phyloP scores from a whole-genome alignment of 208 protist genomes.

The Trypanosoma grayi region DNA sequence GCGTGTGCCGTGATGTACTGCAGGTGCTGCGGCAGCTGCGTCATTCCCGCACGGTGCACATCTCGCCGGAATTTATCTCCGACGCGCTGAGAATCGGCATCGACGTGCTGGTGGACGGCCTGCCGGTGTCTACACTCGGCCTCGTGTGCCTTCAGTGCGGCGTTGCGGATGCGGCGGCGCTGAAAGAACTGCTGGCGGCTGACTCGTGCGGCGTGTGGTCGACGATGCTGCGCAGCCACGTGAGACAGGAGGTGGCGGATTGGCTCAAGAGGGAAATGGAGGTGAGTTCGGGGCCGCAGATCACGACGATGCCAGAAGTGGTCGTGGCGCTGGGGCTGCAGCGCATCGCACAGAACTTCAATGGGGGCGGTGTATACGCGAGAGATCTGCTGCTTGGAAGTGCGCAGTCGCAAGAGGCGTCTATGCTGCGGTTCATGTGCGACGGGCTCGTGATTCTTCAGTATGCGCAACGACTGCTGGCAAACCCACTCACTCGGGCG shows the following conservation, averaged over 20 bases:
- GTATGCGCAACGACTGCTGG: slow-evolving; percentile 54
- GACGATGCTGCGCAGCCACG: slow-evolving; percentile 38
- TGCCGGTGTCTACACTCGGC: slow-evolving; percentile 29
- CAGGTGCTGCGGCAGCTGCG: slow-evolving; percentile 37
- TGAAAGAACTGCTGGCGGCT: slow-evolving; percentile 34
- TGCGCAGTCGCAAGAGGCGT: slow-evolving; percentile 22
- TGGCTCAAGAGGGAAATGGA: slow-evolving; percentile 7
- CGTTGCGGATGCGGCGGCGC: slow-evolving; percentile 24
- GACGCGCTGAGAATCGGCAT: slow-evolving; percentile 48
- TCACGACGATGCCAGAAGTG: slow-evolving; percentile 63
- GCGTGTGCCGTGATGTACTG: slow-evolving; percentile 23
- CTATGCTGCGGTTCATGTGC: slow-evolving; percentile 61
- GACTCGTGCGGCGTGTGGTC: slow-evolving; percentile 46
- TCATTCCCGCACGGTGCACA: neutral
- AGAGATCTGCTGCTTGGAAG: slow-evolving; percentile 41
- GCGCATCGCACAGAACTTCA: slow-evolving; percentile 18
- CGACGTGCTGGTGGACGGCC: slow-evolving; percentile 34
- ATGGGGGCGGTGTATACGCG: slow-evolving; percentile 35
- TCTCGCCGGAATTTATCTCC: slow-evolving; percentile 36
- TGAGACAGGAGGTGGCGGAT: slow-evolving; percentile 25
- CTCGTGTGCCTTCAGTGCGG: slow-evolving; percentile 61
- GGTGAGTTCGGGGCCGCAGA: slow-evolving; percentile 19
- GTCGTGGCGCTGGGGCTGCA: slow-evolving; percentile 53
- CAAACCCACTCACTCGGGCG: slow-evolving; percentile 11
- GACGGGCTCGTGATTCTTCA: slow-evolving; percentile 62